phyloP scores from a whole-genome alignment of 164 flowering plant species.

The Piper longum region DNA sequence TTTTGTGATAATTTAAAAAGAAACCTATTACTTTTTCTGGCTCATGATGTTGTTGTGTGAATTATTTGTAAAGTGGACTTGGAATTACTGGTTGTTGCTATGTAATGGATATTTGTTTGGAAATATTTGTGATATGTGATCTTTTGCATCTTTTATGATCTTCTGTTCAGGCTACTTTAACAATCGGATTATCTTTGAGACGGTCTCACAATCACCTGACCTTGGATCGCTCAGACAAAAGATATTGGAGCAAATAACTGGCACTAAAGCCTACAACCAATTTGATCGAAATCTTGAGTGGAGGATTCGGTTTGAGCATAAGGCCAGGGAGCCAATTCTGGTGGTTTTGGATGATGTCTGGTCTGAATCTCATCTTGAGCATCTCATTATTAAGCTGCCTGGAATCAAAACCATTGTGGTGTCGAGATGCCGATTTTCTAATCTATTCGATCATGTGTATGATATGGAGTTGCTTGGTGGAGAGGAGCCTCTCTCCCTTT shows the following conservation, averaged over 20 bases:
- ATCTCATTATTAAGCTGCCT: constrained; percentile 30
- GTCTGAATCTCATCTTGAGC: constrained; percentile 36
- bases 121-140: no score
- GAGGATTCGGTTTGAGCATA: constrained; percentile 15
- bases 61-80: no score
- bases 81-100: no score
- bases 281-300: constrained; percentile 18
- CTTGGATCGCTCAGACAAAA: constrained; percentile 34
- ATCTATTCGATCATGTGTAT: constrained; percentile 16
- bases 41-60: no score
- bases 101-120: no score
- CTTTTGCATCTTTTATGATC: no score
- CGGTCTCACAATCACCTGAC: constrained; percentile 70
- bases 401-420: constrained; percentile 64
- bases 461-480: constrained; percentile 46
- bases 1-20: no score
- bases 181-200: constrained; percentile 36
- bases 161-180: constrained; percentile 36
- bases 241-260: constrained; percentile 30
- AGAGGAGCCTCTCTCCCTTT: constrained; percentile 44
- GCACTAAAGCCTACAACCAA: constrained; percentile 8
- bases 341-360: constrained; percentile 70
- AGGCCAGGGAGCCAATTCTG: constrained; percentile 13
- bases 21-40: no score
- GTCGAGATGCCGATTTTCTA: constrained; percentile 24